These are phyloP conservation scores for Xerocomus potaroensis DNA, from an alignment of 768 basidiomycete genomes.

Conservation along the genomic window DNA sequence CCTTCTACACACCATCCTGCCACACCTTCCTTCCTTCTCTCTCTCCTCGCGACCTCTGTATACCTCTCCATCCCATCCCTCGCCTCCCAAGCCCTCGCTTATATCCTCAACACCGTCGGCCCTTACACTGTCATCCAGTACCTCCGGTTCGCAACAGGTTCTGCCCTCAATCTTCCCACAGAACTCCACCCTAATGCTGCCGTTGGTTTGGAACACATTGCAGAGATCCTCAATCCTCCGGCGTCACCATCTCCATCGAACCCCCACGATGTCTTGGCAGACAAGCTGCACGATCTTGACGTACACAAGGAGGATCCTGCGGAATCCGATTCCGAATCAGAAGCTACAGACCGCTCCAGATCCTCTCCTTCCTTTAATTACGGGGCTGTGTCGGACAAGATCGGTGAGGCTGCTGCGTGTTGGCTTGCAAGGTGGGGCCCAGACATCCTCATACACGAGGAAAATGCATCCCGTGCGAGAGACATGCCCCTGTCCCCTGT, in stretches of 20 bases:
- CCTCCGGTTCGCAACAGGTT: constrained; percentile 78
- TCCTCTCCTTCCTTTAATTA: constrained; percentile 57
- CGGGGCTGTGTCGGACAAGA: constrained; percentile 86
- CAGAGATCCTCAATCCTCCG: constrained; percentile 43
- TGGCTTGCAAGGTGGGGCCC: constrained; percentile 86
- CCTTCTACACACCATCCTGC: constrained; percentile 66
- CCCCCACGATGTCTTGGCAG: constrained; percentile 23
- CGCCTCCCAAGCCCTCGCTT: constrained; percentile 67
- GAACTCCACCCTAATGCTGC: constrained; percentile 54
- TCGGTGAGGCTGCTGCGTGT: constrained; percentile 83
- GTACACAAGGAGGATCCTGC: constrained; percentile 36
- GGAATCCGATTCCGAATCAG: constrained; percentile 31
- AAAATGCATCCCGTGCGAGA: constrained; percentile 26
- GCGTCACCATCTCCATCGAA: constrained; percentile 11
- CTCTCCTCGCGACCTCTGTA: constrained; percentile 80
- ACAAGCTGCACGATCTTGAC: constrained; percentile 30
- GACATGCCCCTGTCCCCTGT: constrained; percentile 14
- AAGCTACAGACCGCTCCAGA: constrained; percentile 13
- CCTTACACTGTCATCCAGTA: constrained; percentile 75
- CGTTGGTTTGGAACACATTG: constrained; percentile 67
- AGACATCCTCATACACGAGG: constrained; percentile 71
- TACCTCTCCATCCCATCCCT: constrained; percentile 81
- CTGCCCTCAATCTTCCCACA: constrained; percentile 45
- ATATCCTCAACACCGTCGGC: constrained; percentile 69
- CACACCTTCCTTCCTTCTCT: constrained; percentile 76